Base-by-base conservation (phyloP, 495 filamentous ascomycete species). In the Aspergillus avenaceus region DNA sequence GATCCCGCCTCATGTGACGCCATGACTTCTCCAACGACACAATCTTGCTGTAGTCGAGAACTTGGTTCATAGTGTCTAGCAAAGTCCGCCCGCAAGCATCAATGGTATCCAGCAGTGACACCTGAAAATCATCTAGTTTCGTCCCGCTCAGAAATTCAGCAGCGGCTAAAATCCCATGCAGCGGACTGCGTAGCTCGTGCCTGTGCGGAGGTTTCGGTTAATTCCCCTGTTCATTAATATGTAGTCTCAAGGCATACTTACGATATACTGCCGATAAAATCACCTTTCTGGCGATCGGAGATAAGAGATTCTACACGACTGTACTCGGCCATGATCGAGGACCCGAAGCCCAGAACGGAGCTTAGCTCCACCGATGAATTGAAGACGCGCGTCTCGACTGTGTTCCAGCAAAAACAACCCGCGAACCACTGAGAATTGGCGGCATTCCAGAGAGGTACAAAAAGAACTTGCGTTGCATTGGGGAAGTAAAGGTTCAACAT, bases 31-130 rank as follows among this genome's bases (percentile, higher is more conserved):
- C 76, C 31, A 79, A 60, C 0, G 76, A 77, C 37, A 84, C 86
- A 31, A 88, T 80, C 53, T 87, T 88, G 52, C 81, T 83, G 59
- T 82, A 87, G 54, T 89, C 85, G 1, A 90, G 73, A 0, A 86
- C 83, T 60, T 91, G 85, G 50, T 90, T 84, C 62, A 91, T 85
- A 0, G 86, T 89, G 53, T 93, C 88, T 12, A 95, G 70, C 2
- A 93, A 61, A 0, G 88, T 91, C 45, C 81, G 79, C 0, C 85
- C 85, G 50, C 86, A 93, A 4, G 82, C 81, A 43, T 88, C 82
- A 45, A 93, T 79, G 6, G 86, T 90, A 42, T 86, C 77, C 1
- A 90, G 72, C 34, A 89, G 74, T n/a, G 80, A 83, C 23, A 69
- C 67, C 59, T 88, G 84, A 28, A 78, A 79, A 28, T 76, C 67